Percentiles rank a stretch among this genome's conserved stretches.
Conservation (phyloP, 208 protist species). For the Crithidia expoeki region DNA sequence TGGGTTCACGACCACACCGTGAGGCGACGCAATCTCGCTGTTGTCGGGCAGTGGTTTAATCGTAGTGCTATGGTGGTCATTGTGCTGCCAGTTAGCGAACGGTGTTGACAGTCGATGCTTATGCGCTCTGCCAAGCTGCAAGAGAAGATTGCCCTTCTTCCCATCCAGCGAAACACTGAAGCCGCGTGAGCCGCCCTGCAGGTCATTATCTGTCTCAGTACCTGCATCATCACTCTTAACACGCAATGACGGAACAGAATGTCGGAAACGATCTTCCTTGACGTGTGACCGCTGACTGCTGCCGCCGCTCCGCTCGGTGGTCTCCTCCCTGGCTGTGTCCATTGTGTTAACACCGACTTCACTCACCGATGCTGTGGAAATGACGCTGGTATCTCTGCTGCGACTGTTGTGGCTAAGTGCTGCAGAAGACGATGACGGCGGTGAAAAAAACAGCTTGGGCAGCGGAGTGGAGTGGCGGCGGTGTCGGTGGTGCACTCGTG, state of each 20-base stretch:
- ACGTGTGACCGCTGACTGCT: background rate
- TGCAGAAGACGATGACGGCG: slow-evolving; percentile 3
- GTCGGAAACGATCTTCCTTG: background rate
- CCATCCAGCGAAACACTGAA: background rate
- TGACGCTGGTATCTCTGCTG: background rate
- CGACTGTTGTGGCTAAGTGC: background rate
- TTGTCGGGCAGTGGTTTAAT: background rate
- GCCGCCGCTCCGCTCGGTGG: background rate
- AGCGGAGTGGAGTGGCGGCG: slow-evolving; percentile 1
- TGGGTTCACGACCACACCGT: background rate
- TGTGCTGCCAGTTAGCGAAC: background rate
- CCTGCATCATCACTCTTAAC: too few relatives aligned
- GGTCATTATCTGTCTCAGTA: background rate
- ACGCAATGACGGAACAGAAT: background rate
- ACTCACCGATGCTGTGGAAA: background rate
- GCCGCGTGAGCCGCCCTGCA: background rate
- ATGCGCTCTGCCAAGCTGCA: background rate
- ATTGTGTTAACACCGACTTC: background rate
- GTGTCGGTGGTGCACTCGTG: slow-evolving; percentile 8
- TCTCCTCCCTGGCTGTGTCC: too few relatives aligned
- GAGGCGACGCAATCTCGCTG: too few relatives aligned
- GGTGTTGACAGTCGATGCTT: background rate
- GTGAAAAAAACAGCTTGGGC: background rate
- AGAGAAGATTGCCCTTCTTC: background rate
- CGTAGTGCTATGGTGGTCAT: background rate